phyloP scores from a whole-genome alignment of 2,329 filamentous ascomycete species.

The Zasmidium cellare region DNA sequence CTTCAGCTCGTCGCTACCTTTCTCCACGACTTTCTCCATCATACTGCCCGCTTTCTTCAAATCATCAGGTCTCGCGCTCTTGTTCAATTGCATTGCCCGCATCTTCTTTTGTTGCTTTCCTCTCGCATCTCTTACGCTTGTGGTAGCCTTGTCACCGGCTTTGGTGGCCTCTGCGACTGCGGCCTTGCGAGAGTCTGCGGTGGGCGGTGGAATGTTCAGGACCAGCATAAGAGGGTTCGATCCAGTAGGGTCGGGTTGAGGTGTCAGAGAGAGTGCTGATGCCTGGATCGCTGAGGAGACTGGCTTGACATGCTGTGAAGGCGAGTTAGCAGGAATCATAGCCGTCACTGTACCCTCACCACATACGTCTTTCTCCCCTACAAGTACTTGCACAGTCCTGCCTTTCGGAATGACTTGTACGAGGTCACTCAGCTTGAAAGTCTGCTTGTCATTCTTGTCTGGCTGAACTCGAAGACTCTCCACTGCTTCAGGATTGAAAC shows the following conservation, averaged over 20 bases:
- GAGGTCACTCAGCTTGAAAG: conserved; percentile 59
- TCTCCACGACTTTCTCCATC: conserved; percentile 55
- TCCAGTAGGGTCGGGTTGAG: conserved; percentile 51
- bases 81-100: conserved; percentile 44
- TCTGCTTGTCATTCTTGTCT: conserved; percentile 52
- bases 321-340: conserved; percentile 20
- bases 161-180: conserved; percentile 37
- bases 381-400: conserved; percentile 60
- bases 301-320: conserved; percentile 54
- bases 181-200: conserved; percentile 50
- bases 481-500: conserved; percentile 62
- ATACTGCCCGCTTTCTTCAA: conserved; percentile 48
- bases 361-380: conserved; percentile 64
- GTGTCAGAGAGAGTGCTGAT: conserved; percentile 51
- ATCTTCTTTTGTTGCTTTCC: conserved; percentile 52
- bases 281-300: conserved; percentile 55
- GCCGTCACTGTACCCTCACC: too few species aligned
- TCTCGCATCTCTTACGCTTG: conserved; percentile 44
- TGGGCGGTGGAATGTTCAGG: conserved; percentile 58
- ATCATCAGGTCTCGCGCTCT: conserved; percentile 49
- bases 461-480: conserved; percentile 63
- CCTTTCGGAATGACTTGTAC: conserved; percentile 69
- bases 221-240: conserved; percentile 53
- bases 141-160: conserved; percentile 44
- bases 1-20: conserved; percentile 49